Evolutionary conservation across 2,329 filamentous ascomycete species (phyloP).

Genomic region (Dothidotthia symphoricarpi): DNA sequence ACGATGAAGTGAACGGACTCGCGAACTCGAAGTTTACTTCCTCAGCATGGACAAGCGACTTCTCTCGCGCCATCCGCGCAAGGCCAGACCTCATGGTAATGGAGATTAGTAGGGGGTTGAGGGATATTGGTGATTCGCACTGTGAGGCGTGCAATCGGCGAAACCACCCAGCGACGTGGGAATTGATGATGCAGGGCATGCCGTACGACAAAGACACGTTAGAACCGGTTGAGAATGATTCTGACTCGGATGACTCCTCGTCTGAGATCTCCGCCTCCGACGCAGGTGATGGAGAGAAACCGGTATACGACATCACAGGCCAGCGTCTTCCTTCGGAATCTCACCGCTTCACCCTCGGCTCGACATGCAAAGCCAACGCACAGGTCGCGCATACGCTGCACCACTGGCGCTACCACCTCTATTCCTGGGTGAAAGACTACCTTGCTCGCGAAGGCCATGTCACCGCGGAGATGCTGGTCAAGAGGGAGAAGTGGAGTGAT

Average conservation of each 20-base stretch:
- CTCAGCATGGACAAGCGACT: conserved; percentile 66
- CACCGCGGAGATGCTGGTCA: conserved; percentile 56
- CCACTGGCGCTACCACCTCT: conserved; percentile 76
- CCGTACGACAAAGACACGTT: conserved; percentile 66
- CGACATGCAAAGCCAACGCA: conserved; percentile 61
- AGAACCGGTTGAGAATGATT: conserved; percentile 57
- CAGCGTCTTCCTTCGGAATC: conserved; percentile 30
- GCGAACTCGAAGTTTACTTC: conserved; percentile 71
- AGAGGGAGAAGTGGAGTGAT: conserved; percentile 61
- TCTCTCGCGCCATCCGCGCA: conserved; percentile 63
- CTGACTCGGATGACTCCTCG: conserved; percentile 27
- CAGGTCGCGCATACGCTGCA: conserved; percentile 68
- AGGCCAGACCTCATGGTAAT: conserved; percentile 56
- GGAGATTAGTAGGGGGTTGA: conserved; percentile 23
- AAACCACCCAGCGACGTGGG: conserved; percentile 65
- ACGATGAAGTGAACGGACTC: conserved; percentile 67
- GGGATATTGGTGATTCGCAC: conserved; percentile 28
- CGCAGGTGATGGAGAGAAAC: conserved; percentile 25
- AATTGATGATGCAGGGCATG: conserved; percentile 62
- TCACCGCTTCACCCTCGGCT: conserved; percentile 32
- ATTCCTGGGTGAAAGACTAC: conserved; percentile 65
- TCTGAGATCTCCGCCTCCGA: conserved; percentile 14
- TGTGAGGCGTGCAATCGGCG: conserved; percentile 72
- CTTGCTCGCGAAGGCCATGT: conserved; percentile 61
- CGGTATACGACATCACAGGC: conserved; percentile 26